phyloP scores from a whole-genome alignment of 2,329 filamentous ascomycete species.

The Fusarium ambrosium region DNA sequence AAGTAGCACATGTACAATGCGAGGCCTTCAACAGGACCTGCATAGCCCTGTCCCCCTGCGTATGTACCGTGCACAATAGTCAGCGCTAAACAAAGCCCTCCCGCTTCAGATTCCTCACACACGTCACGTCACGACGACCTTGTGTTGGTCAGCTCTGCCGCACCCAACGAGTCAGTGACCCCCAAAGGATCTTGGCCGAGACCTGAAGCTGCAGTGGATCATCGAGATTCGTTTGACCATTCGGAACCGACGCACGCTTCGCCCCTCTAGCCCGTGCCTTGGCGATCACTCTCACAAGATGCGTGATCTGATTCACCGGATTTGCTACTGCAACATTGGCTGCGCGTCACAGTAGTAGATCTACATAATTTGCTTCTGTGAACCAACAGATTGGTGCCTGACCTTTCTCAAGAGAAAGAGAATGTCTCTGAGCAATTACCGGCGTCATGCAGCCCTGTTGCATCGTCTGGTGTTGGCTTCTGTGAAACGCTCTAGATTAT shows the following conservation, averaged over 20 bases:
- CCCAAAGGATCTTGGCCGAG: background rate
- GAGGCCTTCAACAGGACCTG: constrained; percentile 1
- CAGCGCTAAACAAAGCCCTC: background rate
- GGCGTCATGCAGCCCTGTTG: background rate
- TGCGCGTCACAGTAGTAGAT: background rate
- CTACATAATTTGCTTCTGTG: background rate
- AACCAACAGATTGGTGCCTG: background rate
- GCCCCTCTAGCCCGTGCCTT: background rate
- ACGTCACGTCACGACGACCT: background rate
- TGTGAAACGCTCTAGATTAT: background rate
- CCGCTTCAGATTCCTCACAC: constrained; percentile 1
- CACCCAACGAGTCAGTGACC: constrained; percentile 1
- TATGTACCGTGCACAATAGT: background rate
- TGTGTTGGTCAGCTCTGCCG: background rate
- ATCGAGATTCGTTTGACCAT: background rate
- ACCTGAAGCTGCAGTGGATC: background rate
- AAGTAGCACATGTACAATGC: background rate
- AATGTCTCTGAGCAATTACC: background rate
- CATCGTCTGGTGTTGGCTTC: background rate
- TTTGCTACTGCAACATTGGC: background rate
- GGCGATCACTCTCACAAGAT: background rate
- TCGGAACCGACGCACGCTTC: background rate
- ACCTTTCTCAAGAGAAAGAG: background rate
- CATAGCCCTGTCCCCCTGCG: background rate
- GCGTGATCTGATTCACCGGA: background rate